Percentiles rank a stretch among this genome's conserved stretches.
These are phyloP conservation scores for Vitis rupestris DNA, from an alignment of 164 flowering plant genomes.

Conservation along the genomic window DNA sequence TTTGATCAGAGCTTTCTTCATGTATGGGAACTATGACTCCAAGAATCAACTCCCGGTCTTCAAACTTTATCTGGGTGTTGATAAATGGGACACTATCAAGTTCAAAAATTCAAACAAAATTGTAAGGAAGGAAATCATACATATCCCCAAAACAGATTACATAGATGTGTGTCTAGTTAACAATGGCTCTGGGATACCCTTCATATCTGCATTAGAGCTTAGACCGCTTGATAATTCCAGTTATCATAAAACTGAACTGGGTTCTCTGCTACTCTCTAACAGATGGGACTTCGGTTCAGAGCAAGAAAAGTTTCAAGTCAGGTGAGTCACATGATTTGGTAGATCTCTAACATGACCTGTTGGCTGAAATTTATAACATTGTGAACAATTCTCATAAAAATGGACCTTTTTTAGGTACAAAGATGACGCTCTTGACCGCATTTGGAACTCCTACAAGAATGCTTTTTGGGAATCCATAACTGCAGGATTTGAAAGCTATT, in stretches of 20 bases:
- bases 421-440: constrained; percentile 35
- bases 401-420: constrained; percentile 19
- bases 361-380: too few species aligned
- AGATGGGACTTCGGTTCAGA: constrained; percentile 10
- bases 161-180: constrained; percentile 27
- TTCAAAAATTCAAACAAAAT: not conserved
- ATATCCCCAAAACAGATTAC: not conserved
- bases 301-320: too few species aligned
- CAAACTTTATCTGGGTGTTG: constrained; percentile 22
- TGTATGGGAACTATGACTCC: constrained; percentile 35
- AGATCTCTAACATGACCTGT: too few species aligned
- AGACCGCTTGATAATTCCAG: constrained; percentile 1
- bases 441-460: constrained; percentile 18
- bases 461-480: not conserved
- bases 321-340: too few species aligned
- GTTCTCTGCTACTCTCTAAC: not conserved
- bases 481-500: constrained; percentile 2
- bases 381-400: too few species aligned
- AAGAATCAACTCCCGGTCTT: constrained; percentile 12
- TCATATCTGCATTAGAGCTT: constrained; percentile 23
- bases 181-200: constrained; percentile 22
- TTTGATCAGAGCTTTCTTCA: constrained; percentile 28
- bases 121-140: constrained; percentile 14
- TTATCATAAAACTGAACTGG: not conserved
- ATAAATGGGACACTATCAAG: constrained; percentile 18